These are phyloP conservation scores for Hippophae tibetana DNA, from an alignment of 306 rosid species.

Conservation along the genomic window DNA sequence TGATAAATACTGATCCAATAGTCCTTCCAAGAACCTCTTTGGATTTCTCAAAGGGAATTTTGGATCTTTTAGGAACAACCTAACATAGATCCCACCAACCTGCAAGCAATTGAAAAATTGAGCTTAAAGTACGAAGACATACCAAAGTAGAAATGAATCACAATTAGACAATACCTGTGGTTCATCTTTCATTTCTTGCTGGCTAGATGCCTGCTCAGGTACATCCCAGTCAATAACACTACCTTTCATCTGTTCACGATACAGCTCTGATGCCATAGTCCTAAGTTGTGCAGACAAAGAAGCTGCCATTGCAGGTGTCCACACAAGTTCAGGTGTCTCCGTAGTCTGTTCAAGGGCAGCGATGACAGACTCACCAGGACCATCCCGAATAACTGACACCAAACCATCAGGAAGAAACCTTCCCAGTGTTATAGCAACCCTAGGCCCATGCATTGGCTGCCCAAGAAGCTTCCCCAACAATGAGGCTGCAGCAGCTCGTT, in stretches of 20 bases:
- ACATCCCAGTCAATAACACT: constrained; percentile 98
- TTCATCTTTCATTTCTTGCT: constrained; percentile 98
- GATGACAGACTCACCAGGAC: constrained; percentile 98
- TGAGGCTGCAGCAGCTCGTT: constrained; percentile 94
- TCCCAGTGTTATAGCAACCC: constrained; percentile 89
- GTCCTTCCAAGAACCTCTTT: constrained; percentile 96
- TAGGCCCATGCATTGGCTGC: constrained; percentile 99
- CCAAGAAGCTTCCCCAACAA: constrained; percentile 92
- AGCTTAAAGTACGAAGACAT: constrained; percentile 7
- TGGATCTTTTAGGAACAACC: constrained; percentile 93
- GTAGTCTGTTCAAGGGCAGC: constrained; percentile 84
- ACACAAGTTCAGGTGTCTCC: constrained; percentile 98
- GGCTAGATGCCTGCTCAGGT: constrained; percentile 93
- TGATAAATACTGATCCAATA: constrained; percentile 85
- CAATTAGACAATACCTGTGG: constrained; percentile 62
- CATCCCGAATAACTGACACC: constrained; percentile 91
- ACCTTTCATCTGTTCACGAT: constrained; percentile 88
- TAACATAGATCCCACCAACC: constrained; percentile 97
- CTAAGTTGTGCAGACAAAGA: constrained; percentile 91
- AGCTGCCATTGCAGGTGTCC: constrained; percentile 99
- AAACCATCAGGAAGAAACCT: constrained; percentile 97
- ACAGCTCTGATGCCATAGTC: constrained; percentile 83
- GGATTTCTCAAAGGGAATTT: constrained; percentile 98
- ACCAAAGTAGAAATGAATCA: constrained; percentile 12
- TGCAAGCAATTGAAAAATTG: constrained; percentile 36